Conservation (phyloP, 257 asterid genomes). For the Jasminum sambac region DNA sequence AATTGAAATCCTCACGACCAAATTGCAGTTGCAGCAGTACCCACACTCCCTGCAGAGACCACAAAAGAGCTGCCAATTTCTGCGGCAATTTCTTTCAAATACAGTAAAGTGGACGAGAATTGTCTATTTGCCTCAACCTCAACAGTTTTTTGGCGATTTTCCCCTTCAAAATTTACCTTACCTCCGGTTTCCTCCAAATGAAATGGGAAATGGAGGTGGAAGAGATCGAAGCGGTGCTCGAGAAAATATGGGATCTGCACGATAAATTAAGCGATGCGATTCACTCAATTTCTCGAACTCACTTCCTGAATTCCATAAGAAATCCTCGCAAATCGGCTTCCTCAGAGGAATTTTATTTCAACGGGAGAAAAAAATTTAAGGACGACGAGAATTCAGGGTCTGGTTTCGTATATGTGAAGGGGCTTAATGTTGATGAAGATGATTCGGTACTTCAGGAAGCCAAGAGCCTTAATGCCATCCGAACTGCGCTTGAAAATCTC, state of each 20-base stretch:
- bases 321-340: slow-evolving; percentile 36
- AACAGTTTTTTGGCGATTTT: too few species aligned
- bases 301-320: slow-evolving; percentile 67
- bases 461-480: slow-evolving; percentile 78
- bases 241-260: slow-evolving; percentile 90
- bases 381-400: slow-evolving; percentile 37
- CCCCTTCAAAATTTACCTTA: background rate
- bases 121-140: too few species aligned
- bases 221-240: slow-evolving; percentile 83
- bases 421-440: slow-evolving; percentile 54
- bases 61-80: too few species aligned
- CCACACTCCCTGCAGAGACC: too few species aligned
- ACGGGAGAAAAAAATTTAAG: slow-evolving; percentile 37
- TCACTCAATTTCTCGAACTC: slow-evolving; percentile 80
- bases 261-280: slow-evolving; percentile 96
- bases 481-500: slow-evolving; percentile 88
- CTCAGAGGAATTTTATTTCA: slow-evolving; percentile 39
- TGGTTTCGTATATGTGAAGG: slow-evolving; percentile 81
- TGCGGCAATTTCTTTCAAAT: background rate
- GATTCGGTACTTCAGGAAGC: slow-evolving; percentile 75
- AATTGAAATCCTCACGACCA: too few species aligned
- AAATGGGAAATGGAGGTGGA: slow-evolving; percentile 85
- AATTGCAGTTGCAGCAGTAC: too few species aligned
- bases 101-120: background rate
- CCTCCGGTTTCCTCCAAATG: slow-evolving; percentile 35